Evolutionary conservation across 805 yeast genomes (phyloP).

Genomic region (Teunomyces barrocoloradensis): DNA sequence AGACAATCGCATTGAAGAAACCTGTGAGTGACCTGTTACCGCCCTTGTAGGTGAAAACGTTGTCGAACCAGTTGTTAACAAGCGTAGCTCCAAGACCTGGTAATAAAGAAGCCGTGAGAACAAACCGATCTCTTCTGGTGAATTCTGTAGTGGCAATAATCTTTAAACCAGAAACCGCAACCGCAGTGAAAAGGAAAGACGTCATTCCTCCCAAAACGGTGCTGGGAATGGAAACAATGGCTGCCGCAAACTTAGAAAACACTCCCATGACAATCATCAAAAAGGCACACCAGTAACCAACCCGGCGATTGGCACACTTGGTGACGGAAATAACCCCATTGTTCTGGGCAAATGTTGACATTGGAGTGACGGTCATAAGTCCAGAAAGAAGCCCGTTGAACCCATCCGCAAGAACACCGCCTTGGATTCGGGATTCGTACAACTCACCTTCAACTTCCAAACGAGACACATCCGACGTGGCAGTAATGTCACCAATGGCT

Average conservation of each 20-base stretch:
- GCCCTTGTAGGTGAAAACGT: slow-evolving; percentile 68
- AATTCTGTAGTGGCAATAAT: slow-evolving; percentile 61
- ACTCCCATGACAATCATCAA: slow-evolving; percentile 84
- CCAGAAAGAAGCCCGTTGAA: slow-evolving; percentile 75
- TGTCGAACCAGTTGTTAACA: slow-evolving; percentile 62
- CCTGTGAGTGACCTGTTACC: slow-evolving; percentile 55
- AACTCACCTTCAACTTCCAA: slow-evolving; percentile 76
- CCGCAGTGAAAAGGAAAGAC: slow-evolving; percentile 70
- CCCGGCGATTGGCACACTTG: slow-evolving; percentile 82
- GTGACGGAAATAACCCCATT: slow-evolving; percentile 93
- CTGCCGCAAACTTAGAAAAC: slow-evolving; percentile 48
- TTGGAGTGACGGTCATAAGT: slow-evolving; percentile 80
- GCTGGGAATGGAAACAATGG: slow-evolving; percentile 78
- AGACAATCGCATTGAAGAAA: slow-evolving; percentile 62
- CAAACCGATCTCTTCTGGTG: slow-evolving; percentile 72
- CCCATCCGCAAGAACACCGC: slow-evolving; percentile 91
- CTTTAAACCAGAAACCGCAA: slow-evolving; percentile 70
- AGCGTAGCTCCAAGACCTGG: slow-evolving; percentile 68
- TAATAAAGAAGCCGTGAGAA: slow-evolving; percentile 60
- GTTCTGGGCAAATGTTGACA: slow-evolving; percentile 92
- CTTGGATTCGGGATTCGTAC: slow-evolving; percentile 86
- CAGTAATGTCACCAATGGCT: slow-evolving; percentile 92
- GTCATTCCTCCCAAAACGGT: slow-evolving; percentile 85
- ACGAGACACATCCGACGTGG: slow-evolving; percentile 88
- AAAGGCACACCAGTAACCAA: slow-evolving; percentile 78